These are phyloP conservation scores for Fusarium humuli DNA, from an alignment of 2,329 filamentous ascomycete species.

Conservation along the genomic window DNA sequence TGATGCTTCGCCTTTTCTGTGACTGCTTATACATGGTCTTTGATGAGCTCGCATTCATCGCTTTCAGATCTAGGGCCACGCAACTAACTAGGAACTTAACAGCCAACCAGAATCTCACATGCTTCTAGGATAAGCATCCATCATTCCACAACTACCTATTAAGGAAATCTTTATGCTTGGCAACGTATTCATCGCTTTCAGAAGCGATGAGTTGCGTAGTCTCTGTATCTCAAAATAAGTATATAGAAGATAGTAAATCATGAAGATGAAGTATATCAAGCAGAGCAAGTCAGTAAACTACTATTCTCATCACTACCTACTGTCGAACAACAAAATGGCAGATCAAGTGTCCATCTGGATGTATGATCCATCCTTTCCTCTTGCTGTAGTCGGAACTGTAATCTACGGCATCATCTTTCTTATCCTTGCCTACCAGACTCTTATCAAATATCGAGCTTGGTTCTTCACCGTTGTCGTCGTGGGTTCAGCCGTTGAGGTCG, in stretches of 20 bases:
- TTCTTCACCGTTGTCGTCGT: constrained; percentile 59
- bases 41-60: constrained; percentile 36
- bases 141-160: neutral
- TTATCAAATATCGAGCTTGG: constrained; percentile 55
- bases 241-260: constrained; percentile 2
- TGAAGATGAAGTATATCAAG: neutral
- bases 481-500: constrained; percentile 56
- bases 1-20: neutral
- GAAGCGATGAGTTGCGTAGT: constrained; percentile 19
- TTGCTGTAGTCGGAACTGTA: constrained; percentile 56
- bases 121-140: neutral
- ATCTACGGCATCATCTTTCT: constrained; percentile 55
- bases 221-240: neutral
- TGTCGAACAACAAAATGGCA: constrained; percentile 25
- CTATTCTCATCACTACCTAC: neutral
- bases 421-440: constrained; percentile 55
- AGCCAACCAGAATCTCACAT: constrained; percentile 13
- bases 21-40: constrained; percentile 31
- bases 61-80: constrained; percentile 6
- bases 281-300: neutral
- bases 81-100: neutral
- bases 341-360: constrained; percentile 53
- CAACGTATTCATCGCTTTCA: constrained; percentile 37
- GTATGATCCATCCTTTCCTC: constrained; percentile 57
- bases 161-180: constrained; percentile 2